Percentiles rank a stretch among this genome's conserved stretches.
These are phyloP conservation scores for Pythium coloratum DNA, from an alignment of 352 stramenopile species.

Conservation along the genomic window DNA sequence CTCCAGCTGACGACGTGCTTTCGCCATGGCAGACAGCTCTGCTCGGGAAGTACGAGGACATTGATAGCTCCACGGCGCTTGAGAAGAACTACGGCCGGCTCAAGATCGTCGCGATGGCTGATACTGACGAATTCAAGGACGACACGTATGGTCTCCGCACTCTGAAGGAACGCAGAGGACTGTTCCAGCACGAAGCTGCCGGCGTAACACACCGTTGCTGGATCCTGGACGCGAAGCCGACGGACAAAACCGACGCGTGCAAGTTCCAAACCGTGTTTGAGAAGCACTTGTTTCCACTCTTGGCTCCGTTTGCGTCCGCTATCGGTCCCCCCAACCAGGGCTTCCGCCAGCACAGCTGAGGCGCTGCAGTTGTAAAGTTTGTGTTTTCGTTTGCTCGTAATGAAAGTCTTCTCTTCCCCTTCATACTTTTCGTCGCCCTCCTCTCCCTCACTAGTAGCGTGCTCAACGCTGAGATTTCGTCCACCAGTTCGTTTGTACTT, in stretches of 20 bases:
- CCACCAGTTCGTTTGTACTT: too few species aligned
- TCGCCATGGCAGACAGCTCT: constrained; percentile 38
- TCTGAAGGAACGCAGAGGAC: constrained; percentile 25
- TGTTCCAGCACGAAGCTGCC: constrained; percentile 24
- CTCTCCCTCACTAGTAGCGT: too few species aligned
- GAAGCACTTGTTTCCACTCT: constrained; percentile 25
- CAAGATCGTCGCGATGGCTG: constrained; percentile 32
- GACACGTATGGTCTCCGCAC: constrained; percentile 37
- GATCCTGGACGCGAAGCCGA: constrained; percentile 23
- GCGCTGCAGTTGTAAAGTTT: neutral
- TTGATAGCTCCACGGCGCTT: constrained; percentile 27
- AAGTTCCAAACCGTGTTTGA: constrained; percentile 45
- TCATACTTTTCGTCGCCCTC: too few species aligned
- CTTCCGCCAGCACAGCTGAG: neutral
- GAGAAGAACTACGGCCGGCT: constrained; percentile 29
- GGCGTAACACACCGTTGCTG: constrained; percentile 35
- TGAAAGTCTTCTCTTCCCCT: too few species aligned
- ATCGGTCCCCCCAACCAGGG: neutral
- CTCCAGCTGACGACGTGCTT: constrained; percentile 33
- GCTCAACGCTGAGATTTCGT: too few species aligned
- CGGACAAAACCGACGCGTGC: constrained; percentile 10
- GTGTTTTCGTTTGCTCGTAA: too few species aligned
- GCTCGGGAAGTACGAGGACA: constrained; percentile 33
- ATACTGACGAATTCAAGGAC: constrained; percentile 35
- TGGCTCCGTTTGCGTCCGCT: neutral